A percentile compares a stretch with the other conserved stretches of the same genome.
Conservation (phyloP, 192 early-diverging fungal genomes). For the Mortierella alpina region DNA sequence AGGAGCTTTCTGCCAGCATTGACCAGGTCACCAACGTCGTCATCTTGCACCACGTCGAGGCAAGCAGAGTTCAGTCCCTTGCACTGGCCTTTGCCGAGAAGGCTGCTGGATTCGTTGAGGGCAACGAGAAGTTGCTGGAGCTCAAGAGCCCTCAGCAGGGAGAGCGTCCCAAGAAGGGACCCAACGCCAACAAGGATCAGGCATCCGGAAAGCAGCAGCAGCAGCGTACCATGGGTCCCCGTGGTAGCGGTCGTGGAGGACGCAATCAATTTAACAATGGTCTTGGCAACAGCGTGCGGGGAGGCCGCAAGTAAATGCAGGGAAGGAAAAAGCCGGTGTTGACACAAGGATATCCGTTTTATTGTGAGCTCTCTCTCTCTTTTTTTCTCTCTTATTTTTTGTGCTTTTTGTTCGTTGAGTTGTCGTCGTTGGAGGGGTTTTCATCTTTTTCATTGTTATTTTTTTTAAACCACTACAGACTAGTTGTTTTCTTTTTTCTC, state of each 20-base stretch:
- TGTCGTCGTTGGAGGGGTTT: no score
- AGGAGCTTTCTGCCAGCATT: constrained; percentile 90
- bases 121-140: constrained; percentile 93
- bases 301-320: constrained; percentile 37
- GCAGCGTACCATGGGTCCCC: constrained; percentile 41
- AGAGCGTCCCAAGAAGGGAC: constrained; percentile 49
- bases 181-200: constrained; percentile 33
- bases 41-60: constrained; percentile 82
- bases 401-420: no score
- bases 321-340: no score
- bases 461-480: no score
- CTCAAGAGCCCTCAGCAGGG: constrained; percentile 60
- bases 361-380: no score
- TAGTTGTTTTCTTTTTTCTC: no score
- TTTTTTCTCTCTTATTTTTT: no score
- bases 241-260: constrained; percentile 35
- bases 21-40: constrained; percentile 86
- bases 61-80: constrained; percentile 84
- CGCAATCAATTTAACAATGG: constrained; percentile 52
- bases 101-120: constrained; percentile 85
- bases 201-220: constrained; percentile 44
- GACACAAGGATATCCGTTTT: no score
- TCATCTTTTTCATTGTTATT: no score
- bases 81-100: constrained; percentile 90
- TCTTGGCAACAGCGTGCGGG: constrained; percentile 52